Evolutionary conservation across 78 protist genomes (phyloP).

Genomic region (Planoprotostelium fungivorum): DNA sequence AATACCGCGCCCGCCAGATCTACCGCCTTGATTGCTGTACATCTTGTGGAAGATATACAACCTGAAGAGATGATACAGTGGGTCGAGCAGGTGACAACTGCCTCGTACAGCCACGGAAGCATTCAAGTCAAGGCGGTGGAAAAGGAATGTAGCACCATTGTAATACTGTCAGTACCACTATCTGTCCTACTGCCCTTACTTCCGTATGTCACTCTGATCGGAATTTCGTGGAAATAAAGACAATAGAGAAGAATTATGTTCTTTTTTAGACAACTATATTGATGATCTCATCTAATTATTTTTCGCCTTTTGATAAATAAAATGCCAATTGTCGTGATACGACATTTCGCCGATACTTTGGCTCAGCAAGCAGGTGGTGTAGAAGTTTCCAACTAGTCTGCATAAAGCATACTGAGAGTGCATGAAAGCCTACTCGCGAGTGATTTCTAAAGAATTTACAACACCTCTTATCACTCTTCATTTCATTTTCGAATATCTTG

Average conservation of each 20-base stretch:
- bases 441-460: no score
- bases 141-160: background rate
- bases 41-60: background rate
- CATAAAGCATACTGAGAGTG: no score
- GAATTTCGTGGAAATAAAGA: background rate
- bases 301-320: no score
- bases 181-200: background rate
- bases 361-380: no score
- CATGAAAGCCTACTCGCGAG: no score
- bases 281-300: no score
- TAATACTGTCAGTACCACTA: background rate
- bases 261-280: no score
- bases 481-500: no score
- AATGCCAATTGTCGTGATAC: no score
- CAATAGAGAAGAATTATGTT: background rate
- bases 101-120: background rate
- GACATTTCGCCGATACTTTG: no score
- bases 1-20: background rate
- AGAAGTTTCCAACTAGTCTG: no score
- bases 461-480: no score
- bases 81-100: background rate
- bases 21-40: background rate
- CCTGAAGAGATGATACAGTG: background rate
- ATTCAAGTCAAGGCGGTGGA: background rate
- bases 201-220: background rate